Evolutionary conservation across 306 rosid genomes (phyloP).

Genomic region (Prunus campanulata): DNA sequence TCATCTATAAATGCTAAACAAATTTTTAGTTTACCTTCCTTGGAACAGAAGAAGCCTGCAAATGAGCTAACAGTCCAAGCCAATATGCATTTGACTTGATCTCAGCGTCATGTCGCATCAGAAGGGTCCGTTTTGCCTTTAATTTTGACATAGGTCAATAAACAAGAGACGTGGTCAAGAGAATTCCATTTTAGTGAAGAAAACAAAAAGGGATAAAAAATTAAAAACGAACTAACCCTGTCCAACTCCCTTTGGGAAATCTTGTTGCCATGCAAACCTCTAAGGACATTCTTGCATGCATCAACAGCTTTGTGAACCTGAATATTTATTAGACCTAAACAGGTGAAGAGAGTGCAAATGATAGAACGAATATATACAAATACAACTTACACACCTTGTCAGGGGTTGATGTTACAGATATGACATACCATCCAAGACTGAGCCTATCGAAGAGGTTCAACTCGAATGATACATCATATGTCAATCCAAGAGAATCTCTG

Average conservation of each 20-base stretch:
- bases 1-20: constrained; percentile 10
- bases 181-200: not conserved
- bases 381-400: constrained; percentile 64
- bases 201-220: not conserved
- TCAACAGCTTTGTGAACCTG: constrained; percentile 98
- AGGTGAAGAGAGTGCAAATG: constrained; percentile 19
- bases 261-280: constrained; percentile 89
- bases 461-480: constrained; percentile 94
- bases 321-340: constrained; percentile 28
- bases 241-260: constrained; percentile 92
- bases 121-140: constrained; percentile 89
- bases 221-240: constrained; percentile 58
- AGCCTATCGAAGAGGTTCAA: constrained; percentile 90
- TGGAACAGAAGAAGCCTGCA: constrained; percentile 93
- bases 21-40: constrained; percentile 70
- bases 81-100: constrained; percentile 93
- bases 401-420: constrained; percentile 97
- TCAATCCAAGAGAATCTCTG: constrained; percentile 95
- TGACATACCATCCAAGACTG: constrained; percentile 92
- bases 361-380: constrained; percentile 18
- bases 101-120: constrained; percentile 99
- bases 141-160: constrained; percentile 22
- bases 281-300: constrained; percentile 94
- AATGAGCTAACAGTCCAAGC: constrained; percentile 94
- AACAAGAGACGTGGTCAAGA: not conserved